A percentile compares a stretch with the other conserved stretches of the same genome.
phyloP scores from a whole-genome alignment of 148 eudicot species.

The Cornus florida region DNA sequence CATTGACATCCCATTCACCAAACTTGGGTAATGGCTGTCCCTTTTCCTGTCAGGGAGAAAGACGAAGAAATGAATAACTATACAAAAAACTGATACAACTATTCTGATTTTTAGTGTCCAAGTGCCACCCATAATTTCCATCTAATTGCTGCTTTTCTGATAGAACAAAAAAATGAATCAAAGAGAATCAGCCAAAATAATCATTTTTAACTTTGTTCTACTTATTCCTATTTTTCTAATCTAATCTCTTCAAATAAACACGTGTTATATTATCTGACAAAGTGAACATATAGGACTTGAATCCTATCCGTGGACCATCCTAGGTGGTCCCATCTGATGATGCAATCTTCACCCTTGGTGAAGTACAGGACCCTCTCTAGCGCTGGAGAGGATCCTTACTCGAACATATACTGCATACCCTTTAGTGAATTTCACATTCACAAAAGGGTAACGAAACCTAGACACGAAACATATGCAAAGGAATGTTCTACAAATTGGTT shows the following conservation, averaged over 20 bases:
- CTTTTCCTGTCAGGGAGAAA: conserved; percentile 51
- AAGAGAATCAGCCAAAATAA: no score
- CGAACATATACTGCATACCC: no score
- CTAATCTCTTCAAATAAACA: not conserved
- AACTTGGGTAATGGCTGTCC: conserved; percentile 87
- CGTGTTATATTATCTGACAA: not conserved
- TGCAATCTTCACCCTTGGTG: no score
- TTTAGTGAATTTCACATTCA: not conserved
- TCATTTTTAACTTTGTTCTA: not conserved
- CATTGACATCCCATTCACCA: conserved; percentile 96
- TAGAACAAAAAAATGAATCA: not conserved
- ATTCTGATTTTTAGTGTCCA: not conserved
- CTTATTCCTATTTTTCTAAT: not conserved
- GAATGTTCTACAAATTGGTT: not conserved
- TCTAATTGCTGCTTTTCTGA: not conserved
- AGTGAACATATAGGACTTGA: not conserved
- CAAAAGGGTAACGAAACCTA: not conserved
- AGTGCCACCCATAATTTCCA: not conserved
- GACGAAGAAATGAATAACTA: not conserved
- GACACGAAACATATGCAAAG: not conserved
- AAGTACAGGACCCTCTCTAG: no score
- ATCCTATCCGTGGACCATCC: no score
- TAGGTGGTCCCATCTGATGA: no score
- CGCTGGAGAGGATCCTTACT: no score
- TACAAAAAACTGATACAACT: not conserved